Conservation (phyloP, 176 grass and related monocot species). For the Oryza glumipatula region DNA sequence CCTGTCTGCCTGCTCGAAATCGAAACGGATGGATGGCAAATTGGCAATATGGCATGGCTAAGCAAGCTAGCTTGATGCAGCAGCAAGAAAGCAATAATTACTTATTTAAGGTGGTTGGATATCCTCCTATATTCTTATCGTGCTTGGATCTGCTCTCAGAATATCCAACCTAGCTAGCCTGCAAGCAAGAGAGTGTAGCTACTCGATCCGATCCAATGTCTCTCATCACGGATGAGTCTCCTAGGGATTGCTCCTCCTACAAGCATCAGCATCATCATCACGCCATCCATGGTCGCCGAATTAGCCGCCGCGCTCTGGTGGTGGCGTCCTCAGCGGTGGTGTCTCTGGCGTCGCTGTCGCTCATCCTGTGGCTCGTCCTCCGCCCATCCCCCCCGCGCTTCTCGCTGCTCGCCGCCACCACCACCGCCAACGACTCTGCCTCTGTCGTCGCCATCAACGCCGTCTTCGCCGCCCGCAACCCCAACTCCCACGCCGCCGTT, state of each 20-base stretch:
- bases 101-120: neutral
- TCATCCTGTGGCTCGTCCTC: conserved; percentile 78
- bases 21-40: neutral
- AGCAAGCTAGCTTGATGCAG: neutral
- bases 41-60: too few species aligned
- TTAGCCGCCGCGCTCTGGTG: conserved; percentile 9
- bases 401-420: conserved; percentile 54
- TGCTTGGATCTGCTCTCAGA: too few species aligned
- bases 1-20: neutral
- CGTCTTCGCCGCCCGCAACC: conserved; percentile 63
- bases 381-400: conserved; percentile 65
- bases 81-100: neutral
- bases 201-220: conserved; percentile 21
- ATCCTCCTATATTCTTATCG: neutral
- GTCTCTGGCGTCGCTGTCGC: conserved; percentile 44
- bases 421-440: conserved; percentile 29
- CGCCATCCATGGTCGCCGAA: too few species aligned
- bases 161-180: too few species aligned
- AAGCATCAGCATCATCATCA: conserved; percentile 38
- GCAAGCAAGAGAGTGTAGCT: too few species aligned
- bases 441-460: conserved; percentile 47
- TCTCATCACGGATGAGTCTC: conserved; percentile 48
- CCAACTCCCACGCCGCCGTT: conserved; percentile 64
- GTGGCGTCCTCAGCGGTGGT: conserved; percentile 22
- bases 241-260: conserved; percentile 40